Percentiles rank a stretch among this genome's conserved stretches.
Conservation (phyloP, 345 rosid genomes). For the Laguncularia racemosa region DNA sequence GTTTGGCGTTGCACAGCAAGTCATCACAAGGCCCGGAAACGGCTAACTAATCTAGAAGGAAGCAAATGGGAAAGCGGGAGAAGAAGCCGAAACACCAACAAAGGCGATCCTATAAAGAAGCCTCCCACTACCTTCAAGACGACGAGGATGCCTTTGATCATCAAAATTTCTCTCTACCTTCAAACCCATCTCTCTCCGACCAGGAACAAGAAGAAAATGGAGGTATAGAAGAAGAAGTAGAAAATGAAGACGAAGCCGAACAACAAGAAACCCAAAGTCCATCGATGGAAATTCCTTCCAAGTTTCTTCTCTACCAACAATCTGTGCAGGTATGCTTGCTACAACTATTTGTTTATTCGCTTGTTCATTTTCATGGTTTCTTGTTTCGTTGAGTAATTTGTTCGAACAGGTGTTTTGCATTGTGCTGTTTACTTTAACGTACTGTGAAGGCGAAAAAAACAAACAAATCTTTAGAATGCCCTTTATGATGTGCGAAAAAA, state of each 20-base stretch:
- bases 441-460: too few species aligned
- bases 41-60: neutral
- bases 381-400: conserved; percentile 3
- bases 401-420: neutral
- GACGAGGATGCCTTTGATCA: conserved; percentile 12
- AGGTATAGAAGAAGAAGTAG: conserved; percentile 17
- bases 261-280: conserved; percentile 19
- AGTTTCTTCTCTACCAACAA: conserved; percentile 77
- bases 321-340: conserved; percentile 57
- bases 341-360: too few species aligned
- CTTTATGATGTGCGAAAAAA: too few species aligned
- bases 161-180: conserved; percentile 18
- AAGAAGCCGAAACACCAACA: conserved; percentile 61
- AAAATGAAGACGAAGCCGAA: conserved; percentile 19
- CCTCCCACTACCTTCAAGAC: conserved; percentile 31
- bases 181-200: conserved; percentile 13
- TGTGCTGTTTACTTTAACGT: too few species aligned
- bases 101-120: conserved; percentile 29
- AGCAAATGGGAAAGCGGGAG: conserved; percentile 64
- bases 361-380: neutral
- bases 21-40: too few species aligned
- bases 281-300: conserved; percentile 50
- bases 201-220: conserved; percentile 13
- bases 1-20: too few species aligned
- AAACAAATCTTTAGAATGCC: too few species aligned